These are phyloP conservation scores for Gaertneriomyces sp. DNA, from an alignment of 192 early-diverging fungal species.

Conservation along the genomic window DNA sequence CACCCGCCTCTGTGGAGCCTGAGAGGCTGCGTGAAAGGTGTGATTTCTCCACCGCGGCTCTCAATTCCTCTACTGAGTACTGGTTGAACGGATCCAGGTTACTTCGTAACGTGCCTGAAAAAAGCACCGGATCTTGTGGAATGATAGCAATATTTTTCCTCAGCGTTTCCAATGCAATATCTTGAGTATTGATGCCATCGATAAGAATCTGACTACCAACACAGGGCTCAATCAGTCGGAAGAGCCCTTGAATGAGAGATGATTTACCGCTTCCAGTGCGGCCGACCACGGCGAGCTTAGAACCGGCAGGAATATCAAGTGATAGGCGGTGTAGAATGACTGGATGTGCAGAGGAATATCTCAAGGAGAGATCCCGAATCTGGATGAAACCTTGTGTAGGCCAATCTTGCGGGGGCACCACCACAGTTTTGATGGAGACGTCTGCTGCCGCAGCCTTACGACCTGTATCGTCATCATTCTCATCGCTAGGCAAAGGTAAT, in stretches of 20 bases:
- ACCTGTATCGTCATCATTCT: not conserved
- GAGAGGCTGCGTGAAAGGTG: constrained; percentile 39
- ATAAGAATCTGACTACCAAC: constrained; percentile 58
- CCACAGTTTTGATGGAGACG: not conserved
- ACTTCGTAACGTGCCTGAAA: constrained; percentile 44
- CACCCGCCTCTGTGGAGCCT: constrained; percentile 27
- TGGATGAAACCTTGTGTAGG: constrained; percentile 45
- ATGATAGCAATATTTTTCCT: constrained; percentile 42
- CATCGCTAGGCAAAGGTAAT: constrained; percentile 4
- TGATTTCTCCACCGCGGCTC: constrained; percentile 37
- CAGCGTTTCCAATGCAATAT: constrained; percentile 35
- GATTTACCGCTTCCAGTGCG: constrained; percentile 53
- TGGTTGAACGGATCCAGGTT: constrained; percentile 67
- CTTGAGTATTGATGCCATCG: constrained; percentile 63
- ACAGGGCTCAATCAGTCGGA: constrained; percentile 36
- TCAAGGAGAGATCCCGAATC: constrained; percentile 41
- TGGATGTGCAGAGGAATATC: constrained; percentile 49
- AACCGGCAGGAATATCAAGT: constrained; percentile 30
- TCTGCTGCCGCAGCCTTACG: not conserved
- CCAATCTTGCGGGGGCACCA: constrained; percentile 39
- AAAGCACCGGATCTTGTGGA: constrained; percentile 56
- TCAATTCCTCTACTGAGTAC: constrained; percentile 40
- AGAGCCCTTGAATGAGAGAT: constrained; percentile 40
- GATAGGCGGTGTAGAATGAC: constrained; percentile 41
- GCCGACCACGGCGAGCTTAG: constrained; percentile 55